Evolutionary conservation across 2,329 filamentous ascomycete species (phyloP).

Genomic region (Penicillium sp.): DNA sequence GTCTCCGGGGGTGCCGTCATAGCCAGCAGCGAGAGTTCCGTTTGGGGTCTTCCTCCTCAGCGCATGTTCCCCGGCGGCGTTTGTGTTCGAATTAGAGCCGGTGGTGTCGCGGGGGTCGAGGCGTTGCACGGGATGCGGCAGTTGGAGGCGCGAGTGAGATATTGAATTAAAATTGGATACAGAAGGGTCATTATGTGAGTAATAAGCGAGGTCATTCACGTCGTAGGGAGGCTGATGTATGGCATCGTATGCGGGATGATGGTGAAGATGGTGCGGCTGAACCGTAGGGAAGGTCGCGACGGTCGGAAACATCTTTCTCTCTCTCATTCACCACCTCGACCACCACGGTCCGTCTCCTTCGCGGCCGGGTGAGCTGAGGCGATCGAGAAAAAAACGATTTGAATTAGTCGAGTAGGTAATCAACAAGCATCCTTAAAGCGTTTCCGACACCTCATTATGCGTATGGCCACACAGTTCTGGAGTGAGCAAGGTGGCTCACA

Average conservation of each 20-base stretch:
- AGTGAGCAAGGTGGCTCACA: conserved; percentile 6
- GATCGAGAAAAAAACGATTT: conserved; percentile 20
- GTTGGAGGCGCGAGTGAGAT: conserved; percentile 35
- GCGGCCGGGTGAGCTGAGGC: conserved; percentile 14
- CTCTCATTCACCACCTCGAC: conserved; percentile 15
- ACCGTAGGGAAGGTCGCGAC: conserved; percentile 45
- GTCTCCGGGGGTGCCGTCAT: conserved; percentile 78
- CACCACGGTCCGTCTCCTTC: conserved; percentile 12
- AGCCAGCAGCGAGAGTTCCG: conserved; percentile 87
- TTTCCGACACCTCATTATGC: conserved; percentile 48
- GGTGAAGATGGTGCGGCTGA: conserved; percentile 40
- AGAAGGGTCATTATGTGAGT: conserved; percentile 26
- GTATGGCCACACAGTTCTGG: conserved; percentile 13
- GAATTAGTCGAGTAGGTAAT: conserved; percentile 24
- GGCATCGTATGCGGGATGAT: conserved; percentile 31
- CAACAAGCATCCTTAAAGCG: conserved; percentile 43
- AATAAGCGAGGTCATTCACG: conserved; percentile 25
- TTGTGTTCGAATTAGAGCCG: conserved; percentile 22
- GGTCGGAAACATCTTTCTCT: conserved; percentile 49
- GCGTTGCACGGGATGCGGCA: conserved; percentile 41
- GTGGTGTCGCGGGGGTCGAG: conserved; percentile 29
- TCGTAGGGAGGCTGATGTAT: conserved; percentile 31
- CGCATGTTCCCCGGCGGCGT: conserved; percentile 62
- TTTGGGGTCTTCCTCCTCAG: conserved; percentile 89
- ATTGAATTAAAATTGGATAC: conserved; percentile 28